phyloP scores from a whole-genome alignment of 2,329 filamentous ascomycete species.

The Monosporascus sp. region DNA sequence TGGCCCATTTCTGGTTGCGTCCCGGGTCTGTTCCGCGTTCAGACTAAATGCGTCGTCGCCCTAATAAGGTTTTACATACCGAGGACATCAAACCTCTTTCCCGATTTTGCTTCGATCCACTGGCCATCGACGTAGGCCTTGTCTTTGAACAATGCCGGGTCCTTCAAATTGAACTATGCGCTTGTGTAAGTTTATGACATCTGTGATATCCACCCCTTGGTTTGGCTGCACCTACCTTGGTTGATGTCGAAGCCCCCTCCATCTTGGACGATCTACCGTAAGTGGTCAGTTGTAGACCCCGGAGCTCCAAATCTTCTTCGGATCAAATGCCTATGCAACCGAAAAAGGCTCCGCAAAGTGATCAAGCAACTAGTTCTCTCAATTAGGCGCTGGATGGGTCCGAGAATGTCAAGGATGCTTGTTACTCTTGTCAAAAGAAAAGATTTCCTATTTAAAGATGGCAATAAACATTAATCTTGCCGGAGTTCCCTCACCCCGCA shows the following conservation, averaged over 20 bases:
- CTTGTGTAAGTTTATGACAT: slow-evolving; percentile 1
- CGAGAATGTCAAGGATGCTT: no score
- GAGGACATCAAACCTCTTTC: slow-evolving; percentile 51
- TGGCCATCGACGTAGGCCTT: slow-evolving; percentile 49
- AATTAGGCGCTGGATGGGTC: no score
- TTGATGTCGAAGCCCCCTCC: neutral
- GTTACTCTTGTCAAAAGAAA: no score
- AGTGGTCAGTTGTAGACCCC: no score
- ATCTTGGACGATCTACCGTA: neutral
- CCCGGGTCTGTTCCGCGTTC: slow-evolving; percentile 36
- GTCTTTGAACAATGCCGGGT: slow-evolving; percentile 48
- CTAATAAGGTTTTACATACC: slow-evolving; percentile 28
- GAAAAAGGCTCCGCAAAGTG: no score
- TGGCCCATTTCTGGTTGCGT: slow-evolving; percentile 34
- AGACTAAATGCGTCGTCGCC: neutral
- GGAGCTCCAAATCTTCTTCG: no score
- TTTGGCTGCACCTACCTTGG: neutral
- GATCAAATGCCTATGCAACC: no score
- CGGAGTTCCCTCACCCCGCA: no score
- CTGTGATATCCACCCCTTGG: neutral
- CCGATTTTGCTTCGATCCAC: slow-evolving; percentile 51
- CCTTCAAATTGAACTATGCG: slow-evolving; percentile 40
- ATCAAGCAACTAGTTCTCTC: no score
- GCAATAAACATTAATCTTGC: no score
- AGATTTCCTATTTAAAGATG: no score